Evolutionary conservation across 108 stramenopile species (phyloP), one percentile per base, ranked within the genome.

Genomic region (Nitzschia palea): DNA sequence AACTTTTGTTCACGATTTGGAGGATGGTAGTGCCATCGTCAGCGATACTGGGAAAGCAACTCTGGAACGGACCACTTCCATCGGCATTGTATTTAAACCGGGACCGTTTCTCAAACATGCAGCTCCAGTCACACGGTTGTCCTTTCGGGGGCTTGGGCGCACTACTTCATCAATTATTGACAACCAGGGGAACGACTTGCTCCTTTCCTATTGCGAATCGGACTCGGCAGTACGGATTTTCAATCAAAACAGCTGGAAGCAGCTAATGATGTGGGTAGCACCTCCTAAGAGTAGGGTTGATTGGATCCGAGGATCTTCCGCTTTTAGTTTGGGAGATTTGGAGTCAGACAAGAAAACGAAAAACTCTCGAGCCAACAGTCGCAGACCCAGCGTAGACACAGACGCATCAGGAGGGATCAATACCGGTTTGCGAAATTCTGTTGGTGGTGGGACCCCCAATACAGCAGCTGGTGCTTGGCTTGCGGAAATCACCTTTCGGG

Each of bases 391-490:
- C 31, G 67, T 37, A 10, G 18, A 52, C 8, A 68, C 74, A 3
- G 61, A 67, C 14, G 35, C 52, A 17, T 40, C 45, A 2, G 59
- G 59, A n/a, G 45, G 50, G 17, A 52, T 74, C 44, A 69, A 48
- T 40, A 32, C 54, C 26, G 76, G 60, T 17, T 35, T 78, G 18
- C 53, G 36, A 44, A 55, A 59, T 53, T 18, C 62, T 15, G 18
- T 55, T 30, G 74, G 74, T 20, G 12, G 48, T 9, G 74, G 67
- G 26, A 42, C 65, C 30, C 74, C 74, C 15, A 62, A 61, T 12
- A 76, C 65, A 4, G 74, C 78, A 35, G 93, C 93, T 3, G 93
- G 93, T 27, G 93, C 93, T 28, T 94, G 93, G 93, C 87, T 94
- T 70, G 82, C 84, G 14, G 93, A 94, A 68, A 59, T 90, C 17